Conservation (phyloP, 805 yeast genomes). For the Kodamaea neixiangensis region DNA sequence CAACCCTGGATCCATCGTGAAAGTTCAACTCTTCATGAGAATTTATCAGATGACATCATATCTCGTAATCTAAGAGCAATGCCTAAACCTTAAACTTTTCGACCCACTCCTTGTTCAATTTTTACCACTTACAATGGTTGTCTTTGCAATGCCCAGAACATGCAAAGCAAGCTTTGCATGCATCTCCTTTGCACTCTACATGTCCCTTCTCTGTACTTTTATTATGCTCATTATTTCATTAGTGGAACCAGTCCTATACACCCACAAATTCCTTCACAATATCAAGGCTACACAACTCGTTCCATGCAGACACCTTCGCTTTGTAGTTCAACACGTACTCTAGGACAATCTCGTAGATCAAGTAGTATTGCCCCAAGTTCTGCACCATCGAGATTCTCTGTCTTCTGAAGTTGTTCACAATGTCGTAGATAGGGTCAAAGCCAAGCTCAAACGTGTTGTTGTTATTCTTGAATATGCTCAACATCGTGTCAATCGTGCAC, state of each 20-base stretch:
- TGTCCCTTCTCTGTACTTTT: background rate
- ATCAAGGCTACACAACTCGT: constrained; percentile 12
- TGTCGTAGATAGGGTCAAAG: constrained; percentile 45
- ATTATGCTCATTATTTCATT: background rate
- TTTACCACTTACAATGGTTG: no score
- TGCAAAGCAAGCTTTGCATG: no score
- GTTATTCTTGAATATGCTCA: constrained; percentile 21
- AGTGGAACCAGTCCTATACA: background rate
- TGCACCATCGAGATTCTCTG: constrained; percentile 63
- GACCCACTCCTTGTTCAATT: no score
- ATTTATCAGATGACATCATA: no score
- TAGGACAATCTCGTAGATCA: constrained; percentile 46
- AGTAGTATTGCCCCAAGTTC: constrained; percentile 53
- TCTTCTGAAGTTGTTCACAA: constrained; percentile 49
- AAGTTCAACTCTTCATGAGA: no score
- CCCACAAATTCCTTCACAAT: constrained; percentile 13
- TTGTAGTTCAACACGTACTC: constrained; percentile 15
- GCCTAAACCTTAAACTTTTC: no score
- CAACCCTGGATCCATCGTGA: no score
- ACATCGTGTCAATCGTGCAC: constrained; percentile 38
- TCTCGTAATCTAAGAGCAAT: no score
- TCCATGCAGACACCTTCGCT: constrained; percentile 7
- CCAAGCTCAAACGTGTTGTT: constrained; percentile 15
- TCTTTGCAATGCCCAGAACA: no score
- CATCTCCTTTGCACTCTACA: background rate